phyloP scores from a whole-genome alignment of 106 monocot species.

The Vanilla planifolia region DNA sequence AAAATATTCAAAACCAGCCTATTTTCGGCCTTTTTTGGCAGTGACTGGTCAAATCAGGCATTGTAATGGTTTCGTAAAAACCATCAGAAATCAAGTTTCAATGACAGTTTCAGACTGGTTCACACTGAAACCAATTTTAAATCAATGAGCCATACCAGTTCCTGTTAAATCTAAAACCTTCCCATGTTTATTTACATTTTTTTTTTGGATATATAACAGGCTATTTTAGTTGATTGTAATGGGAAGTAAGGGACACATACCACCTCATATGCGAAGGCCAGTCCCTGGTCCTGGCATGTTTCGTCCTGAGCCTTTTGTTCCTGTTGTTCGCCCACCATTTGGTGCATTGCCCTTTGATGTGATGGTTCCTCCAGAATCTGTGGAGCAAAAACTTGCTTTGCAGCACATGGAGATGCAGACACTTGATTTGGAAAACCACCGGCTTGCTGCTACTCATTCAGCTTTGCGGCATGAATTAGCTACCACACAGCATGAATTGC shows the following conservation, averaged over 20 bases:
- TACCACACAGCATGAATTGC: slow-evolving; percentile 57
- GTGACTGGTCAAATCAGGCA: too few species aligned
- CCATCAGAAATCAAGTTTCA: too few species aligned
- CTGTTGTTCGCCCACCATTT: slow-evolving; percentile 31
- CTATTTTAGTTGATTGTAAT: slow-evolving; percentile 16
- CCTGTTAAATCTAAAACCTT: too few species aligned
- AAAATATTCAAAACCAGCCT: too few species aligned
- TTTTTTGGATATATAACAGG: too few species aligned
- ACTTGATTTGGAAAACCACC: slow-evolving; percentile 58
- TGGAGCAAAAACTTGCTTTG: slow-evolving; percentile 67
- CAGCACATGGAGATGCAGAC: slow-evolving; percentile 68
- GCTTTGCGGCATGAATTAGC: slow-evolving; percentile 66
- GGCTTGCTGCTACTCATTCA: slow-evolving; percentile 54
- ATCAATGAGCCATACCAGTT: too few species aligned
- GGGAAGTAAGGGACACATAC: slow-evolving; percentile 66
- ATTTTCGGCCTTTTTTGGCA: too few species aligned
- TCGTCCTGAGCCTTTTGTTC: slow-evolving; percentile 48
- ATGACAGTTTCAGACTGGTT: too few species aligned
- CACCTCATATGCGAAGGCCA: slow-evolving; percentile 36
- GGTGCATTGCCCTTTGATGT: slow-evolving; percentile 65
- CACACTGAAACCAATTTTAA: too few species aligned
- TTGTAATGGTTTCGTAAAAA: too few species aligned
- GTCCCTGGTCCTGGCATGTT: slow-evolving; percentile 43
- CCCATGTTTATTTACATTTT: too few species aligned
- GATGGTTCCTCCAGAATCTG: slow-evolving; percentile 53